Percentiles rank a stretch among this genome's conserved stretches.
These are phyloP conservation scores for Fusarium sp. DNA, from an alignment of 2,329 filamentous ascomycete genomes.

Conservation along the genomic window DNA sequence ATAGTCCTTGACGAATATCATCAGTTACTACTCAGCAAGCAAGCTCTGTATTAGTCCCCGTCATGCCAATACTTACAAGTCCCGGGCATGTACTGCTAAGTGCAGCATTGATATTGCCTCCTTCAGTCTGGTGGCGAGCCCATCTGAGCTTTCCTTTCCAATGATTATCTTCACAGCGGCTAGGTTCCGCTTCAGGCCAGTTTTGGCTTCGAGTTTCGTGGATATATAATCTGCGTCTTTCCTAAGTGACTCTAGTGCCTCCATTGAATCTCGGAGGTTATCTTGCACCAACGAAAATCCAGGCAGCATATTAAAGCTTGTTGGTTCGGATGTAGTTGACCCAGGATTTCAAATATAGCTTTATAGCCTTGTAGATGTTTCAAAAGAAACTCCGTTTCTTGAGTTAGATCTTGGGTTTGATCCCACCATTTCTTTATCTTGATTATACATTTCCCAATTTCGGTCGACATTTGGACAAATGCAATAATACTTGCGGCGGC, in stretches of 20 bases:
- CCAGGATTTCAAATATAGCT: conserved; percentile 23
- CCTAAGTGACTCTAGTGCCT: conserved; percentile 22
- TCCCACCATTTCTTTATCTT: conserved; percentile 38
- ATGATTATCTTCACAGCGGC: conserved; percentile 28
- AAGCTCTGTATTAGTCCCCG: too few relatives aligned
- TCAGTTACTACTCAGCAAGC: neutral
- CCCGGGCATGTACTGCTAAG: conserved; percentile 25
- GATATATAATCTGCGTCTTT: conserved; percentile 22
- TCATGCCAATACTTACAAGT: conserved; percentile 22
- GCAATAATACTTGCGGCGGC: conserved; percentile 36
- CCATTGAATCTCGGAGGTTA: conserved; percentile 11
- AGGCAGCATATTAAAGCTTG: neutral
- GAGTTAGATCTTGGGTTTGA: conserved; percentile 35
- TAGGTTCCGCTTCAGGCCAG: conserved; percentile 21
- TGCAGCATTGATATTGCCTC: conserved; percentile 24
- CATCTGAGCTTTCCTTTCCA: conserved; percentile 29
- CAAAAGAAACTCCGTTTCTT: conserved; percentile 32
- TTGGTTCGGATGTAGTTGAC: conserved; percentile 17
- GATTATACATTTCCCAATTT: conserved; percentile 32
- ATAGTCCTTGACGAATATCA: conserved; percentile 17
- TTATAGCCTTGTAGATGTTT: conserved; percentile 20
- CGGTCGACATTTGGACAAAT: conserved; percentile 33
- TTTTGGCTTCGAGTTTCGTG: conserved; percentile 16
- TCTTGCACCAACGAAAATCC: neutral
- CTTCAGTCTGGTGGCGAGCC: conserved; percentile 20